Evolutionary conservation across 1,284 basidiomycete species (phyloP).

Genomic region (Ceratobasidium sp.): DNA sequence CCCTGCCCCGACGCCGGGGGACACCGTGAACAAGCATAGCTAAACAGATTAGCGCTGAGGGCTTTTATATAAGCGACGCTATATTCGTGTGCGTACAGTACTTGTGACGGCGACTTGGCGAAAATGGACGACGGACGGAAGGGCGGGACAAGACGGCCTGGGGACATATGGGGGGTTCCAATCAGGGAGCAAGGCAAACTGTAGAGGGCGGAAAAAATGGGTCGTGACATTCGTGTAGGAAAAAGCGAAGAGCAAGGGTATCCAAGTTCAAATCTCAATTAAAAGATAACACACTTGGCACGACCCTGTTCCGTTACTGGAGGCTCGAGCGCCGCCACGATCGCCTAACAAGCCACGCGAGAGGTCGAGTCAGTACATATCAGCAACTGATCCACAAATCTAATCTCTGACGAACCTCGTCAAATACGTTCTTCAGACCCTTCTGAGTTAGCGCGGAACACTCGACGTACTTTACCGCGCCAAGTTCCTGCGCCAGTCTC

Average conservation of each 20-base stretch:
- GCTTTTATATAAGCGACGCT: neutral
- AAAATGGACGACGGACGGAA: too few relatives aligned
- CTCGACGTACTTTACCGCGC: conserved; percentile 99
- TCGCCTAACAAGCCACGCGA: conserved; percentile 74
- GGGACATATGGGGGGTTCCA: conserved; percentile 20
- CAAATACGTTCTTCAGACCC: conserved; percentile 99
- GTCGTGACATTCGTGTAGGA: conserved; percentile 52
- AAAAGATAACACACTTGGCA: conserved; percentile 85
- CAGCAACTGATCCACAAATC: neutral
- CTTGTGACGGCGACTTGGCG: neutral
- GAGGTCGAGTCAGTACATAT: conserved; percentile 5
- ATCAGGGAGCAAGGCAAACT: conserved; percentile 17
- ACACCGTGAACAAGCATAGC: conserved; percentile 36
- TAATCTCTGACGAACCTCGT: conserved; percentile 78
- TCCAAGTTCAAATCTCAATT: conserved; percentile 54
- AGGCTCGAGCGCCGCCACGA: conserved; percentile 97
- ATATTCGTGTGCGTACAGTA: neutral
- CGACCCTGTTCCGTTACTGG: conserved; percentile 88
- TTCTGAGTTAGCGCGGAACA: conserved; percentile 99
- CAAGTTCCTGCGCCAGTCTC: conserved; percentile 93
- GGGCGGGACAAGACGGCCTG: too few relatives aligned
- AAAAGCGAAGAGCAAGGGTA: too few relatives aligned
- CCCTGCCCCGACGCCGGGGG: too few relatives aligned
- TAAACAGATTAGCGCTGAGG: conserved; percentile 36
- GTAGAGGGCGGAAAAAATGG: conserved; percentile 29